A percentile compares a stretch with the other conserved stretches of the same genome.
Evolutionary conservation across 257 asterid genomes (phyloP).

Genomic region (Solanum rostratum): DNA sequence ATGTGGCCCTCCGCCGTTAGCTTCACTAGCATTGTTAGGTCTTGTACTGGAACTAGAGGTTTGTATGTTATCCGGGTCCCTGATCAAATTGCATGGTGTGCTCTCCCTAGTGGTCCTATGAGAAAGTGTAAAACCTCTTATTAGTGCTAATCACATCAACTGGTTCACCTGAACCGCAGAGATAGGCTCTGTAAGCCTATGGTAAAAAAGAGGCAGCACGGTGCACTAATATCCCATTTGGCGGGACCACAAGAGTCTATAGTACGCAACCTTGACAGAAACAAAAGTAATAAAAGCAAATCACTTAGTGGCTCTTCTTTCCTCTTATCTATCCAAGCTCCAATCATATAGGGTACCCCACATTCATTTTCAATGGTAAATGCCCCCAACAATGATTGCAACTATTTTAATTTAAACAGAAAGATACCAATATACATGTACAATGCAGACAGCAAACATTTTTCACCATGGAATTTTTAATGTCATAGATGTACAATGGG

Average conservation of each 20-base stretch:
- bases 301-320: not conserved
- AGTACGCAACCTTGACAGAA: not conserved
- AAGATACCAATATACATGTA: not conserved
- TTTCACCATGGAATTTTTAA: not conserved
- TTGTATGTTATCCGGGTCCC: slow-evolving; percentile 6
- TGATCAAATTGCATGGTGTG: slow-evolving; percentile 19
- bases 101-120: slow-evolving; percentile 24
- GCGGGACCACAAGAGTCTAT: not conserved
- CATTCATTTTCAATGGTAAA: not conserved
- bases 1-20: not conserved
- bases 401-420: not conserved
- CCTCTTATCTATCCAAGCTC: not conserved
- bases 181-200: not conserved
- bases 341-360: slow-evolving; percentile 8
- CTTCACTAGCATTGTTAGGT: not conserved
- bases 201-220: not conserved
- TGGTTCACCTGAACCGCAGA: not conserved
- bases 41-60: slow-evolving; percentile 22
- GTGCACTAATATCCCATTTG: not conserved
- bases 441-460: not conserved
- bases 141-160: not conserved
- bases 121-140: not conserved
- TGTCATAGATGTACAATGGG: not conserved
- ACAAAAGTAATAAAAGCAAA: not conserved
- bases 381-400: not conserved